Conservation (phyloP, 164 flowering plant genomes). For the Tetracentron sinense region DNA sequence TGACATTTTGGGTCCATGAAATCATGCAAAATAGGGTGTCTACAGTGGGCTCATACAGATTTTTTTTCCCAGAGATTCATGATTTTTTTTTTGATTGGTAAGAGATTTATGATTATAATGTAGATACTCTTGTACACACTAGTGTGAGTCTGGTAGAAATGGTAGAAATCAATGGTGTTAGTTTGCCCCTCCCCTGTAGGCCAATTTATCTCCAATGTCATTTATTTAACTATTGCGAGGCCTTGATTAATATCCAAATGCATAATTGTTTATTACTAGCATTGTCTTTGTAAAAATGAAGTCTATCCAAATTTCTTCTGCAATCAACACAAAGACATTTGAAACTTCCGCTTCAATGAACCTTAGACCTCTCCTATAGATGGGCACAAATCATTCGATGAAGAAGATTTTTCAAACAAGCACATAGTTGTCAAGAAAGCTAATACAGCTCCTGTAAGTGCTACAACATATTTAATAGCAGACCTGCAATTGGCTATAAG, state of each 20-base stretch:
- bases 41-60: too few species aligned
- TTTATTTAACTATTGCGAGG: neutral
- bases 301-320: constrained; percentile 46
- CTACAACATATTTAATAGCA: constrained; percentile 66
- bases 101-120: neutral
- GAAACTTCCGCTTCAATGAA: constrained; percentile 53
- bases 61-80: too few species aligned
- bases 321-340: constrained; percentile 36
- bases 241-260: neutral
- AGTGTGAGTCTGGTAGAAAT: too few species aligned
- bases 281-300: constrained; percentile 62
- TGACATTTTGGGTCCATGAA: too few species aligned
- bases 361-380: constrained; percentile 89
- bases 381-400: constrained; percentile 83
- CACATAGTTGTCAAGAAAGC: constrained; percentile 55
- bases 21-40: too few species aligned
- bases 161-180: neutral
- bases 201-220: too few species aligned
- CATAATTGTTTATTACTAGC: neutral
- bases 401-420: constrained; percentile 55
- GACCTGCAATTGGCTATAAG: constrained; percentile 93
- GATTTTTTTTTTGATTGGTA: neutral
- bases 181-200: neutral
- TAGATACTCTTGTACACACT: too few species aligned
- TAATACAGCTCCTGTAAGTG: constrained; percentile 42